A percentile compares a stretch with the other conserved stretches of the same genome.
phyloP scores from a whole-genome alignment of 176 grass and related monocot species.

The Aegilops umbellulata region DNA sequence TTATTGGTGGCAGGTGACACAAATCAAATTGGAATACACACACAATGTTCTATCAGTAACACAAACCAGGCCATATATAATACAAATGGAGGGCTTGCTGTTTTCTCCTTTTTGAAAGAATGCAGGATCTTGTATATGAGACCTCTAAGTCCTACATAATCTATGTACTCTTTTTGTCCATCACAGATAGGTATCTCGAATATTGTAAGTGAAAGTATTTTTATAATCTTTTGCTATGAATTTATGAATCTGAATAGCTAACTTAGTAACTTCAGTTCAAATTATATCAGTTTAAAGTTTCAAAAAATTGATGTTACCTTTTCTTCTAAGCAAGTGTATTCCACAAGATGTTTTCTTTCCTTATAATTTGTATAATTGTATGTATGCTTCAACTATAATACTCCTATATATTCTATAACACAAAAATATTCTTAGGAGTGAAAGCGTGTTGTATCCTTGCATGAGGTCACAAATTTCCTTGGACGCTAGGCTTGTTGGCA shows the following conservation, averaged over 20 bases:
- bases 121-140: background rate
- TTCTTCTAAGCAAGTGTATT: background rate
- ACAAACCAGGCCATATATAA: background rate
- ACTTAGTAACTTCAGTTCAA: background rate
- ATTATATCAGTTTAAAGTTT: background rate
- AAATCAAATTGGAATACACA: background rate
- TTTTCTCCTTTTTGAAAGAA: background rate
- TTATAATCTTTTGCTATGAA: background rate
- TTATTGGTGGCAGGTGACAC: background rate
- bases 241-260: background rate
- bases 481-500: background rate
- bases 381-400: background rate
- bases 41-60: background rate
- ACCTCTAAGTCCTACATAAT: background rate
- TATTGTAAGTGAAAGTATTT: background rate
- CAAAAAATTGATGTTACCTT: background rate
- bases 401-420: background rate
- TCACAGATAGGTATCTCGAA: background rate
- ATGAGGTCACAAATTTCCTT: background rate
- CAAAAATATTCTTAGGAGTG: background rate
- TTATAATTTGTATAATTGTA: background rate
- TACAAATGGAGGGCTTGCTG: background rate
- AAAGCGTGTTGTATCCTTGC: background rate
- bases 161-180: background rate
- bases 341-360: background rate